These are phyloP conservation scores for Periconia macrospinosa DNA, from an alignment of 2,329 filamentous ascomycete genomes.

Conservation along the genomic window DNA sequence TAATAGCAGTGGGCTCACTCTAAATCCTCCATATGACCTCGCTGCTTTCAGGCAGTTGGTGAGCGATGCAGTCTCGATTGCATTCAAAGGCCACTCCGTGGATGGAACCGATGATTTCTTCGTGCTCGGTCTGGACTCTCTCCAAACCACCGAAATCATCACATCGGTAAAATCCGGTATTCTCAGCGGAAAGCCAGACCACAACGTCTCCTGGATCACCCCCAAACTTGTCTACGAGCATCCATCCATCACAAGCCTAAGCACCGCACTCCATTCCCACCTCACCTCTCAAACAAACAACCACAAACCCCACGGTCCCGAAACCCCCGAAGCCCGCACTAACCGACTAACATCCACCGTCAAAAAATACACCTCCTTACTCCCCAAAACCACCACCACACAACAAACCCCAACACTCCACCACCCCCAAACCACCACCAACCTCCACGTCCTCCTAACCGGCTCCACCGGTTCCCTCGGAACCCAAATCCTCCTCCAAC, in stretches of 20 bases:
- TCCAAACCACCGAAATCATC: conserved; percentile 4
- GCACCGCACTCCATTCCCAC: conserved; percentile 14
- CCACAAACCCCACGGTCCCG: too few relatives aligned
- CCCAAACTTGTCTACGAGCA: conserved; percentile 35
- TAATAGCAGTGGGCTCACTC: too few relatives aligned
- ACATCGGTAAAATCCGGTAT: too few relatives aligned
- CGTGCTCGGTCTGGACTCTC: conserved; percentile 36
- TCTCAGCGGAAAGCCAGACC: too few relatives aligned
- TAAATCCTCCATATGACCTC: conserved; percentile 5
- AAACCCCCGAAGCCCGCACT: conserved; percentile 7
- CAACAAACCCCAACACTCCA: conserved; percentile 22
- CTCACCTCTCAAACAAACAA: not conserved
- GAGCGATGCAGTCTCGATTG: conserved; percentile 8
- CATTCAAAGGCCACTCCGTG: conserved; percentile 10
- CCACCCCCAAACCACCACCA: not conserved
- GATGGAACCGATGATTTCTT: conserved; percentile 35
- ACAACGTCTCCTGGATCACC: conserved; percentile 18
- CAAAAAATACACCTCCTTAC: conserved; percentile 26
- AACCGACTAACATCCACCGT: conserved; percentile 7
- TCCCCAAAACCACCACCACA: conserved; percentile 13
- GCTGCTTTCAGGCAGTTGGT: conserved; percentile 9
- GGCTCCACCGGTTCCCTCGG: conserved; percentile 54
- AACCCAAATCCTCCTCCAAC: conserved; percentile 42
- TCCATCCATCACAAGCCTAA: conserved; percentile 25
- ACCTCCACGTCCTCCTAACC: conserved; percentile 39